Evolutionary conservation across 2,329 filamentous ascomycete genomes (phyloP).

Genomic region (Venturiaceae sp.): DNA sequence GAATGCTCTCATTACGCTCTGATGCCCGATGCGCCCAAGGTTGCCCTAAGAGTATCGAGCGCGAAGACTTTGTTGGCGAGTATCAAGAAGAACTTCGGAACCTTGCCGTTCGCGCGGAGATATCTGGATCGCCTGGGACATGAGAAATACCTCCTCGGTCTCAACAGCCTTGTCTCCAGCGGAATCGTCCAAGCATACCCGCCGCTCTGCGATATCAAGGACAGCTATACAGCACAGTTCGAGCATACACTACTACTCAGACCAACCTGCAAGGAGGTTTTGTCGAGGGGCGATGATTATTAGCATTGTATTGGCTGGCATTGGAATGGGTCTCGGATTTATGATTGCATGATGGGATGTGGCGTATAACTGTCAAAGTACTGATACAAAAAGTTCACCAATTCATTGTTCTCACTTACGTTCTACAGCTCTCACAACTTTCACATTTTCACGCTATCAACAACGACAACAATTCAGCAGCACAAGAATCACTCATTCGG

Average conservation of each 20-base stretch:
- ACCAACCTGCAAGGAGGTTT: constrained; percentile 9
- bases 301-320: background rate
- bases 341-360: background rate
- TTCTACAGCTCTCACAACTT: no score
- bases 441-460: no score
- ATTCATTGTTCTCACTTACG: background rate
- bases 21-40: constrained; percentile 60
- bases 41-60: constrained; percentile 66
- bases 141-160: constrained; percentile 83
- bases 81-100: constrained; percentile 95
- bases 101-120: constrained; percentile 79
- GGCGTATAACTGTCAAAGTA: background rate
- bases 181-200: constrained; percentile 88
- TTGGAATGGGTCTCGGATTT: background rate
- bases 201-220: constrained; percentile 83
- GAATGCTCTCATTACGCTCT: constrained; percentile 87
- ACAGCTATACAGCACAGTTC: constrained; percentile 87
- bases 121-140: constrained; percentile 90
- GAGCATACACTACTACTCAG: constrained; percentile 50
- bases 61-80: constrained; percentile 78
- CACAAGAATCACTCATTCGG: no score
- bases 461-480: no score
- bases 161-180: constrained; percentile 75
- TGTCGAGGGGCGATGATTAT: constrained; percentile 12
- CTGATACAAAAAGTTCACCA: background rate